Base-by-base conservation (phyloP, 2,329 filamentous ascomycete species). In the Trichophyton rubrum region DNA sequence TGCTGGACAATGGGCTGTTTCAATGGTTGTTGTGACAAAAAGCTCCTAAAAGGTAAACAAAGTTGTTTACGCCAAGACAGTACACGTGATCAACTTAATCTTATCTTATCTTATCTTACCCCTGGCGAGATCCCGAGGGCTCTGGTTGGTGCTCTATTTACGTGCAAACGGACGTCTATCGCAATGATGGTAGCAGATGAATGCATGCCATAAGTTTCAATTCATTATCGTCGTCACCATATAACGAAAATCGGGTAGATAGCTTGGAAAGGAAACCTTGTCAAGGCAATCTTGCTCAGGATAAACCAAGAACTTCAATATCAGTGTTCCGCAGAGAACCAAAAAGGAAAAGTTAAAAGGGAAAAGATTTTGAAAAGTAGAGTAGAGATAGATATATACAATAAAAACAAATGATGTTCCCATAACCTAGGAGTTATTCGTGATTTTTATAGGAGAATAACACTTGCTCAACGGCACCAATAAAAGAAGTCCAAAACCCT, bases 311-410 rank as follows among this genome's bases (percentile, higher is more conserved):
- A 4, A 22, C 4, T 51, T 15, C 22, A 30, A 13, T 6, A 51
- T 11, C 20, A 4, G 22, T 5, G 45, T 45, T 9, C 13, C n/a
- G 20, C 22, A 41, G 40, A 13, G 30, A 41, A 38, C 56, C 20
- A 58, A 58, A 58, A 45, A 43, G 35, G 11, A 17, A 47, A 41
- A 55, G 56, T 41, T 58, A 47, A 51, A 58, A 59, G 56, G 60
- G 41, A 58, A 59, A 59, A 51, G 57, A 51, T 20, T 53, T 57
- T 59, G 61, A 41, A 63, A 57, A 61, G 59, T 63, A 58, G 62
- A 63, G 62, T 63, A 63, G 62, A 61, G 62, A 62, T 62, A 45
- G 56, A 57, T 58, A 62, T 63, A 59, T 61, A 63, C 57, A 63
- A 17, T 33, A 49, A 33, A 24, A 47, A 20, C n/a, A 33, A 35